These are phyloP conservation scores for Fusarium vanettenii DNA, from an alignment of 2,329 filamentous ascomycete genomes.

Conservation along the genomic window DNA sequence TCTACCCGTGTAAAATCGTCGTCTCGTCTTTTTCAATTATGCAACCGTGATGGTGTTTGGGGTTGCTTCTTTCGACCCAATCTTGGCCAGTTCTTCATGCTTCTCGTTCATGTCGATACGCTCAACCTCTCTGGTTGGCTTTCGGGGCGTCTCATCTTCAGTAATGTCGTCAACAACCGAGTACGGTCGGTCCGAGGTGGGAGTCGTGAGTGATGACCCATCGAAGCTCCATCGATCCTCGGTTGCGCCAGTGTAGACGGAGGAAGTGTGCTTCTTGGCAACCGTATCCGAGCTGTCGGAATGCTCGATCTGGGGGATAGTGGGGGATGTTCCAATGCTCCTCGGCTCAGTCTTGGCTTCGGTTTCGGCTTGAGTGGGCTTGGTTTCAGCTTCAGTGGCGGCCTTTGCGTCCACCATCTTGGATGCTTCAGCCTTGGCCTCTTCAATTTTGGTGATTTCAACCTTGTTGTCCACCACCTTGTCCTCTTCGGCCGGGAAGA, in stretches of 20 bases:
- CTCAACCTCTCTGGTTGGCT: slow-evolving; percentile 40
- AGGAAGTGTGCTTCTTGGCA: slow-evolving; percentile 51
- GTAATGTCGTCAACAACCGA: slow-evolving; percentile 48
- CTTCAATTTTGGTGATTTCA: slow-evolving; percentile 5
- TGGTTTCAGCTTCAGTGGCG: neutral
- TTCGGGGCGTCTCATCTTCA: slow-evolving; percentile 48
- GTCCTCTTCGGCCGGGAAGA: slow-evolving; percentile 32
- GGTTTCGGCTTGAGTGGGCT: slow-evolving; percentile 3
- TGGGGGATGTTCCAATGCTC: slow-evolving; percentile 14
- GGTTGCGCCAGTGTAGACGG: slow-evolving; percentile 52
- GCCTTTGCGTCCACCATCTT: slow-evolving; percentile 2
- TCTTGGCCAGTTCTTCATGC: slow-evolving; percentile 35
- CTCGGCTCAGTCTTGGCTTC: slow-evolving; percentile 21
- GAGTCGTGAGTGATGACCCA: slow-evolving; percentile 52
- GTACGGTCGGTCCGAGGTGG: slow-evolving; percentile 51
- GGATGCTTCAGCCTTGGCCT: slow-evolving; percentile 7
- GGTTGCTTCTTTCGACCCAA: slow-evolving; percentile 40
- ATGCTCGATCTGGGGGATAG: slow-evolving; percentile 34
- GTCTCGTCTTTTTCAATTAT: slow-evolving; percentile 37
- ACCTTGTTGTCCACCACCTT: slow-evolving; percentile 9
- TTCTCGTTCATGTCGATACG: slow-evolving; percentile 38
- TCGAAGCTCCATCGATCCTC: slow-evolving; percentile 53
- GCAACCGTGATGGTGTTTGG: slow-evolving; percentile 42
- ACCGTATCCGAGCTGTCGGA: slow-evolving; percentile 45
- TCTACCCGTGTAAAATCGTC: slow-evolving; percentile 38